These are phyloP conservation scores for Trichophyton mentagrophytes DNA, from an alignment of 2,329 filamentous ascomycete species.

Conservation along the genomic window DNA sequence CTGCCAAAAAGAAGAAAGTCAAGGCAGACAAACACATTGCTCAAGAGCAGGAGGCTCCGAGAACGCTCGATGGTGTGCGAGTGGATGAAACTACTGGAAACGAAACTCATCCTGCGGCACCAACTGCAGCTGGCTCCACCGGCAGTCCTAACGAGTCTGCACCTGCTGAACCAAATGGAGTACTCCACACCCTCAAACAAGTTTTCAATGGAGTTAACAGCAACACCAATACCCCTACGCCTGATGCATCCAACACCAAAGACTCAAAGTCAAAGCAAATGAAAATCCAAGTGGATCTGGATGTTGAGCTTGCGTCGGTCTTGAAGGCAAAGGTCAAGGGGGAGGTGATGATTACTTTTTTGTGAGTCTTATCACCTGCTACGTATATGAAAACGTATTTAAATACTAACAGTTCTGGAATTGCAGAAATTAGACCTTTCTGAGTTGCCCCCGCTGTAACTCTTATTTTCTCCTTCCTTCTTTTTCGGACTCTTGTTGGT, in stretches of 20 bases:
- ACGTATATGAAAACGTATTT: not conserved
- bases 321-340: conserved; percentile 11
- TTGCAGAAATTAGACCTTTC: not conserved
- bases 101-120: not conserved
- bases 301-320: conserved; percentile 10
- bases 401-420: not conserved
- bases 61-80: not conserved
- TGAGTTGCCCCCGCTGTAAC: not conserved
- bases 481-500: not conserved
- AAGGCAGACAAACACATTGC: not conserved
- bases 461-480: not conserved
- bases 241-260: not conserved
- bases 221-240: not conserved
- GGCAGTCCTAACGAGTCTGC: not conserved
- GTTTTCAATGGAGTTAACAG: not conserved
- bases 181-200: not conserved
- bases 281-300: conserved; percentile 7
- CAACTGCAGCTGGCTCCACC: not conserved
- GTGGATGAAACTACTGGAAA: not conserved
- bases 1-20: conserved; percentile 2
- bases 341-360: conserved; percentile 13
- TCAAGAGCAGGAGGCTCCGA: not conserved
- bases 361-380: conserved; percentile 6
- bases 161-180: not conserved
- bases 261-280: not conserved